A percentile compares a stretch with the other conserved stretches of the same genome.
phyloP scores from a whole-genome alignment of 148 eudicot species.

The Camellia japonica region DNA sequence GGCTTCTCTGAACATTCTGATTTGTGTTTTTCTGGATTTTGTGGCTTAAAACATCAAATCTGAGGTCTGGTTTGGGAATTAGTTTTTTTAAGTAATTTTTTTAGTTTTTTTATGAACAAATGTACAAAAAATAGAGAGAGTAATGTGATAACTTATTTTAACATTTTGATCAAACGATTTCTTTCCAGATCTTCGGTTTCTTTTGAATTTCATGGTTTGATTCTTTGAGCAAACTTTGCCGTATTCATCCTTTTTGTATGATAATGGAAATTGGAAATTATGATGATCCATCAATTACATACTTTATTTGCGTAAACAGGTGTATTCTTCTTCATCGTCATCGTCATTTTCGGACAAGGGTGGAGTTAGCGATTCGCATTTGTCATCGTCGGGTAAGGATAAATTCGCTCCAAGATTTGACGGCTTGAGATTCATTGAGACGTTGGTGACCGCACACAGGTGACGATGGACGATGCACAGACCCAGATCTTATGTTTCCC shows the following conservation, averaged over 20 bases:
- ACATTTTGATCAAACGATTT: too few relatives aligned
- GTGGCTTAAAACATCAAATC: not conserved
- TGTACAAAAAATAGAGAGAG: too few relatives aligned
- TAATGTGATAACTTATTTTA: too few relatives aligned
- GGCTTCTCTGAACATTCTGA: not conserved
- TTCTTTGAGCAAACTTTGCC: not conserved
- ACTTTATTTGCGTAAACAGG: not conserved
- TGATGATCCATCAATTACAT: too few relatives aligned
- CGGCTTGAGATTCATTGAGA: slow-evolving; percentile 65
- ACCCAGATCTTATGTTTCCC: not conserved
- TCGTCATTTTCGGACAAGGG: not conserved
- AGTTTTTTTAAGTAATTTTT: not conserved
- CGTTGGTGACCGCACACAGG: slow-evolving; percentile 62
- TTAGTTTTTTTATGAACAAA: too few relatives aligned
- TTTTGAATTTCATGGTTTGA: too few relatives aligned
- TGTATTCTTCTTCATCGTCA: not conserved
- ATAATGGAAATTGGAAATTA: too few relatives aligned
- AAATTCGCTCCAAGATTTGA: slow-evolving; percentile 53
- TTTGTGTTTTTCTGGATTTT: not conserved
- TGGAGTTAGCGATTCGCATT: slow-evolving; percentile 3
- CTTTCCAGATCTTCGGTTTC: too few relatives aligned
- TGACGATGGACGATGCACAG: slow-evolving; percentile 21
- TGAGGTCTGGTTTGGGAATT: not conserved
- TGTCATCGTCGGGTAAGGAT: slow-evolving; percentile 17
- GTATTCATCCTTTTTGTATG: not conserved